These are phyloP conservation scores for Blastobotrys persicus DNA, from an alignment of 1,139 yeast species.

Conservation along the genomic window DNA sequence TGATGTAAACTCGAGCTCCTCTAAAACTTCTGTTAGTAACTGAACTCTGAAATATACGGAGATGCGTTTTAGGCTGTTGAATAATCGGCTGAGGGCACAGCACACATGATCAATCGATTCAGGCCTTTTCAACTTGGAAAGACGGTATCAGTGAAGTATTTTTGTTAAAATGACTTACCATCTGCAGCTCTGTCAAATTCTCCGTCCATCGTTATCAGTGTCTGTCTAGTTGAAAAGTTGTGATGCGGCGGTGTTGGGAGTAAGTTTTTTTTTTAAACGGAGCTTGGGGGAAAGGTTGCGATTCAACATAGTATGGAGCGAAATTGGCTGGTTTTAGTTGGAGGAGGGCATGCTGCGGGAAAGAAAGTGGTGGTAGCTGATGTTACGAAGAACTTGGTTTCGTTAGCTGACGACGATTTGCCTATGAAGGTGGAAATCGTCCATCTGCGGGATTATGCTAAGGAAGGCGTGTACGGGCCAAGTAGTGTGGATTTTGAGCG, in stretches of 20 bases:
- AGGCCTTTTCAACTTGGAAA: no score
- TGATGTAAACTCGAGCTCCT: slow-evolving; percentile 57
- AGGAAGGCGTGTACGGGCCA: slow-evolving; percentile 27
- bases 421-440: slow-evolving; percentile 22
- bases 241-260: slow-evolving; percentile 5
- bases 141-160: no score
- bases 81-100: no score
- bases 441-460: slow-evolving; percentile 34
- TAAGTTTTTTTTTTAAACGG: slow-evolving; percentile 1
- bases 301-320: background rate
- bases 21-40: slow-evolving; percentile 12
- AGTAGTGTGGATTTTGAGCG: slow-evolving; percentile 41
- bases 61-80: no score
- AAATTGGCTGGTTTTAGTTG: slow-evolving; percentile 52
- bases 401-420: slow-evolving; percentile 16
- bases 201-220: slow-evolving; percentile 17
- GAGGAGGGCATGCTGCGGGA: slow-evolving; percentile 78
- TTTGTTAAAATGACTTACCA: slow-evolving; percentile 25
- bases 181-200: slow-evolving; percentile 57
- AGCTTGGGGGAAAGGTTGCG: background rate
- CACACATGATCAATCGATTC: no score
- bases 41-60: no score
- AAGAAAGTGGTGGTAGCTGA: slow-evolving; percentile 40
- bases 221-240: background rate
- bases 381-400: slow-evolving; percentile 22